Percentiles rank a stretch among this genome's conserved stretches.
These are phyloP conservation scores for Blumeriella jaapii DNA, from an alignment of 2,329 filamentous ascomycete genomes.

Conservation along the genomic window DNA sequence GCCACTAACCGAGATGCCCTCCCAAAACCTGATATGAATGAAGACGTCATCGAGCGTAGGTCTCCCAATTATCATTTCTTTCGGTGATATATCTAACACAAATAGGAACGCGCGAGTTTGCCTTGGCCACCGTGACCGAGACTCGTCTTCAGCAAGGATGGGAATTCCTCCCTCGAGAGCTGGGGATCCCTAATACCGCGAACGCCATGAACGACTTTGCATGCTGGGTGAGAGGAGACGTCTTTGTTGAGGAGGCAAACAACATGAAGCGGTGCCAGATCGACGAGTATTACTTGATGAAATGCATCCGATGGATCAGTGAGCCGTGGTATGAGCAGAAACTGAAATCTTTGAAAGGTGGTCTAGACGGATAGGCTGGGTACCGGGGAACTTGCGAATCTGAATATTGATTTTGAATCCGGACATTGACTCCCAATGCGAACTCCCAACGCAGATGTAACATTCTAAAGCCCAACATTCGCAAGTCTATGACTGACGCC, in stretches of 20 bases:
- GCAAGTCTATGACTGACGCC: no score
- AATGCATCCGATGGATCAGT: background rate
- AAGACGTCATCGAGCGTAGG: background rate
- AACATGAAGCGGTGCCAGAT: conserved; percentile 3
- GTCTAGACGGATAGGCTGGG: no score
- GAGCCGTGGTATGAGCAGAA: background rate
- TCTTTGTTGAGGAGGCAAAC: conserved; percentile 6
- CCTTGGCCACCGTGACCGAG: conserved; percentile 8
- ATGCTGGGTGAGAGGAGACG: conserved; percentile 14
- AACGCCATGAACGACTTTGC: conserved; percentile 4
- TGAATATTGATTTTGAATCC: no score
- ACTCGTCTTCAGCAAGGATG: conserved; percentile 16
- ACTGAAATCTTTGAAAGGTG: no score
- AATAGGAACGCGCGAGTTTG: conserved; percentile 10
- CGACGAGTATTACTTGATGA: background rate
- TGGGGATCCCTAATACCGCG: conserved; percentile 5
- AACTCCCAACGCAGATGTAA: no score
- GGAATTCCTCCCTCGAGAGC: conserved; percentile 13
- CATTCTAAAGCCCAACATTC: no score
- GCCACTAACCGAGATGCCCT: conserved; percentile 8
- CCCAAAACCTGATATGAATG: background rate
- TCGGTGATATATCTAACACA: background rate
- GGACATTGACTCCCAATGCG: no score
- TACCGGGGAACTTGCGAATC: no score
- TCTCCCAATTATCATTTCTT: no score